These are phyloP conservation scores for Kalaharituber pfeilii DNA, from an alignment of 2,329 filamentous ascomycete genomes.

Conservation along the genomic window DNA sequence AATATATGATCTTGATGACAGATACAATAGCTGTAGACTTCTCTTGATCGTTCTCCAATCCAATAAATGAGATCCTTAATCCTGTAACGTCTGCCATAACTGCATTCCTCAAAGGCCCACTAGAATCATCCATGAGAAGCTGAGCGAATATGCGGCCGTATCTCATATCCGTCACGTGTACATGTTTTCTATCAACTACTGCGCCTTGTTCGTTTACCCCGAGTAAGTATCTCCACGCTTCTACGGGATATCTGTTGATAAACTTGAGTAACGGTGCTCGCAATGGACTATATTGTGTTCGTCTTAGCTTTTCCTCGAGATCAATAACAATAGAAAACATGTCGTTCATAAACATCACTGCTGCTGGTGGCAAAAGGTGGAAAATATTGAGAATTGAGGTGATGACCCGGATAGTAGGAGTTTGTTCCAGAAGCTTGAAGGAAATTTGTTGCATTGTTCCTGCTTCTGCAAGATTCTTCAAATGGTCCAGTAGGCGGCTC, in stretches of 20 bases:
- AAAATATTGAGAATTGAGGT: constrained; percentile 93
- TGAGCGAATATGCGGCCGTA: constrained; percentile 88
- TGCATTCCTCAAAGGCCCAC: constrained; percentile 54
- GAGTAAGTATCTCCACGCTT: constrained; percentile 60
- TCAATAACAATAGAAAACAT: constrained; percentile 82
- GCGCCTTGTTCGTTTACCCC: neutral
- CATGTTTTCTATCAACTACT: constrained; percentile 27
- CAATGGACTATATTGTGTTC: constrained; percentile 85
- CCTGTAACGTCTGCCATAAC: constrained; percentile 56
- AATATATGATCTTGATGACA: constrained; percentile 67
- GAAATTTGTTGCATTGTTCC: constrained; percentile 70
- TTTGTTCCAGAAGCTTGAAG: constrained; percentile 87
- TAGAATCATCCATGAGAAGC: constrained; percentile 55
- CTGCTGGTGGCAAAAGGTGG: constrained; percentile 78
- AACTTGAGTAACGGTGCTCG: constrained; percentile 79
- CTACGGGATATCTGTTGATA: constrained; percentile 78
- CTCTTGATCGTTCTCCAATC: constrained; percentile 53
- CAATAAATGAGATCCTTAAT: constrained; percentile 48
- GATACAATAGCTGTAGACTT: constrained; percentile 59
- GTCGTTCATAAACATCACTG: constrained; percentile 76
- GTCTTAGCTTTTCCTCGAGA: constrained; percentile 64
- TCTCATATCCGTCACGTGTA: constrained; percentile 62
- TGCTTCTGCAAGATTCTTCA: constrained; percentile 75
- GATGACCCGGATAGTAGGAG: constrained; percentile 82
- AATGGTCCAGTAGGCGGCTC: constrained; percentile 76